phyloP scores from a whole-genome alignment of 2,329 filamentous ascomycete species.

The Diplodia mutila region DNA sequence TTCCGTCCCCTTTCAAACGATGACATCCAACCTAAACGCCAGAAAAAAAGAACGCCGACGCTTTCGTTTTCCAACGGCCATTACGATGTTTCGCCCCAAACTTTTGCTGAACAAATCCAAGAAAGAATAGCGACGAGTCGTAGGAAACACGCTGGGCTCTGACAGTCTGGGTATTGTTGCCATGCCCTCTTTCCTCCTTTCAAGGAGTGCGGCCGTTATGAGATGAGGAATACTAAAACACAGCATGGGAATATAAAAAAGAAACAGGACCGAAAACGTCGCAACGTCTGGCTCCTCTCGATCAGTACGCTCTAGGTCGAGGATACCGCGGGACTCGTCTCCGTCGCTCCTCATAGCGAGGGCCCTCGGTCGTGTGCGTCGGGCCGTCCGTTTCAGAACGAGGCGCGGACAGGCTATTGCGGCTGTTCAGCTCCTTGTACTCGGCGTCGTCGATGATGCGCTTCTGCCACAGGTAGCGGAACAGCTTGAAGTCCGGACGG shows the following conservation, averaged over 20 bases:
- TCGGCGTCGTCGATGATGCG: slow-evolving; percentile 39
- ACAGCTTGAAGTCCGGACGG: slow-evolving; percentile 38
- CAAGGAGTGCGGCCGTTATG: not conserved
- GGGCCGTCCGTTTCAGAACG: not conserved
- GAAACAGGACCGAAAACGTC: not conserved
- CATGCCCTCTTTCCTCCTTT: not conserved
- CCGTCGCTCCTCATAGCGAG: not conserved
- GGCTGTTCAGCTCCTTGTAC: slow-evolving; percentile 39
- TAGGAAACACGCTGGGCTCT: not conserved
- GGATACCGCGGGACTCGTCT: not conserved
- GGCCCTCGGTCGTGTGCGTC: not conserved
- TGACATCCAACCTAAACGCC: not conserved
- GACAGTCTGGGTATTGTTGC: slow-evolving; percentile 16
- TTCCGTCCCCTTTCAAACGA: not conserved
- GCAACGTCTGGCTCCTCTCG: not conserved
- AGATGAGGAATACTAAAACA: not conserved
- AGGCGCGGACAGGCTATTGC: slow-evolving; percentile 30
- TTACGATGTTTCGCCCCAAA: not conserved
- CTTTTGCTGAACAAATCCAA: not conserved
- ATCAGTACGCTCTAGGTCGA: not conserved
- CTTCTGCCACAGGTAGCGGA: slow-evolving; percentile 37
- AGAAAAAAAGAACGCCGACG: not conserved
- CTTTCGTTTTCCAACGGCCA: not conserved
- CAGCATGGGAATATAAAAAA: not conserved
- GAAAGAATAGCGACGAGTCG: not conserved